Conservation (phyloP, 495 filamentous ascomycete genomes). For the Podospora pseudocomata region DNA sequence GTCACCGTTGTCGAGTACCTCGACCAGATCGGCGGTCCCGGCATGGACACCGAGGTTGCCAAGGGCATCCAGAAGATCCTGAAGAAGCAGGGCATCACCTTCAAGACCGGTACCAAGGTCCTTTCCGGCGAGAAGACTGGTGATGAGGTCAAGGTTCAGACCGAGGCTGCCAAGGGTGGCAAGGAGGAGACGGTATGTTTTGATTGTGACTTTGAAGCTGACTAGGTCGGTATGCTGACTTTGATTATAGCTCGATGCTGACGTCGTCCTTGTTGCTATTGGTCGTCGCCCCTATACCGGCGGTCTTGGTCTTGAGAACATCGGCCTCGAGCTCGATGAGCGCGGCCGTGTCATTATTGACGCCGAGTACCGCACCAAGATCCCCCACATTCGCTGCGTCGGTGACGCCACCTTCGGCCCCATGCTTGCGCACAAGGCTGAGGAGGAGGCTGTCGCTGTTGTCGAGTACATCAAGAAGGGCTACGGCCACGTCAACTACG, state of each 20-base stretch:
- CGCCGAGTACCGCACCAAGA: conserved; percentile 95
- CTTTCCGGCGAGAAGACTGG: conserved; percentile 71
- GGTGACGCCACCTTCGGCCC: conserved; percentile 97
- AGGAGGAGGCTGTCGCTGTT: conserved; percentile 93
- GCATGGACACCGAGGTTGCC: conserved; percentile 93
- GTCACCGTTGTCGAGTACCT: conserved; percentile 98
- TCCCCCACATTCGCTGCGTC: conserved; percentile 93
- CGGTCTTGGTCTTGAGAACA: conserved; percentile 86
- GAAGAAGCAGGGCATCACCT: conserved; percentile 95
- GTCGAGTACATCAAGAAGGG: conserved; percentile 97
- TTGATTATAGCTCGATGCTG: conserved; percentile 73
- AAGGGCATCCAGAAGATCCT: conserved; percentile 92
- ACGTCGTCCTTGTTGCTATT: conserved; percentile 96
- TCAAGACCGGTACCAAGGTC: conserved; percentile 97
- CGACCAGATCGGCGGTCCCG: conserved; percentile 92
- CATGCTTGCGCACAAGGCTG: conserved; percentile 99
- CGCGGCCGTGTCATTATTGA: conserved; percentile 93
- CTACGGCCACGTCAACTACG: conserved; percentile 98
- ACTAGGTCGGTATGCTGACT: conserved; percentile 12
- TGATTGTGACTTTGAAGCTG: conserved; percentile 4
- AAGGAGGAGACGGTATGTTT: conserved; percentile 78
- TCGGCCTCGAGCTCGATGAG: conserved; percentile 91
- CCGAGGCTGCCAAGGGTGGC: conserved; percentile 93
- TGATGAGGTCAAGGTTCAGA: conserved; percentile 69
- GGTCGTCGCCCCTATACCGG: conserved; percentile 92